Conservation (phyloP, 1,139 yeast genomes). For the Diutina sp. region DNA sequence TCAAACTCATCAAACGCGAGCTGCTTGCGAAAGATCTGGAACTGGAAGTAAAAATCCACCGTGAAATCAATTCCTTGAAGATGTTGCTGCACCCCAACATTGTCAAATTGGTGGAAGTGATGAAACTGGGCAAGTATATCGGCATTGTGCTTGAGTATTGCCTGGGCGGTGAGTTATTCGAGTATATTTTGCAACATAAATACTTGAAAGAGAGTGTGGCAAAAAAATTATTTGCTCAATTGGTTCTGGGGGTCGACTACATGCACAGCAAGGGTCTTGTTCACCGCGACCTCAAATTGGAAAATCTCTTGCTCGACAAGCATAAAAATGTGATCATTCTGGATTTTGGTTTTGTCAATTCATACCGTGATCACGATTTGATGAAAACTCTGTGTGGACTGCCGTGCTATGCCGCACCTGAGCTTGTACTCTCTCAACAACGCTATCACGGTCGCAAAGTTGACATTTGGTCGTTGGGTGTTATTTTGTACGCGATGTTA, state of each 20-base stretch:
- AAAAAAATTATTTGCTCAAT: conserved; percentile 79
- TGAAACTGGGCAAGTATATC: conserved; percentile 87
- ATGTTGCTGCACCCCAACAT: conserved; percentile 86
- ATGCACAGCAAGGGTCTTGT: conserved; percentile 76
- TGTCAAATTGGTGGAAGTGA: conserved; percentile 80
- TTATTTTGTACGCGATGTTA: conserved; percentile 89
- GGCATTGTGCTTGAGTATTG: conserved; percentile 96
- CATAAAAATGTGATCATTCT: conserved; percentile 70
- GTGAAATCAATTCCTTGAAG: conserved; percentile 87
- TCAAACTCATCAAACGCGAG: conserved; percentile 80
- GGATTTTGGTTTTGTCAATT: conserved; percentile 88
- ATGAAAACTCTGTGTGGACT: conserved; percentile 97
- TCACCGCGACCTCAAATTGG: conserved; percentile 68
- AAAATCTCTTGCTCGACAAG: conserved; percentile 61
- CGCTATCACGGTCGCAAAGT: conserved; percentile 92
- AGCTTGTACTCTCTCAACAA: conserved; percentile 73
- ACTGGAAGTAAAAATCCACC: conserved; percentile 76
- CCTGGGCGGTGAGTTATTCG: conserved; percentile 93
- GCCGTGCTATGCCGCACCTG: conserved; percentile 98
- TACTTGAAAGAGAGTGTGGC: conserved; percentile 79
- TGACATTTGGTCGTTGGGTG: conserved; percentile 96
- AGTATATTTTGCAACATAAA: conserved; percentile 78
- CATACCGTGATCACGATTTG: conserved; percentile 58
- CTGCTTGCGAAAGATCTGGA: conserved; percentile 74
- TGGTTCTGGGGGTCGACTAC: conserved; percentile 87